These are phyloP conservation scores for Paracorniculantispora psalliotae DNA, from an alignment of 2,329 filamentous ascomycete genomes.

Conservation along the genomic window DNA sequence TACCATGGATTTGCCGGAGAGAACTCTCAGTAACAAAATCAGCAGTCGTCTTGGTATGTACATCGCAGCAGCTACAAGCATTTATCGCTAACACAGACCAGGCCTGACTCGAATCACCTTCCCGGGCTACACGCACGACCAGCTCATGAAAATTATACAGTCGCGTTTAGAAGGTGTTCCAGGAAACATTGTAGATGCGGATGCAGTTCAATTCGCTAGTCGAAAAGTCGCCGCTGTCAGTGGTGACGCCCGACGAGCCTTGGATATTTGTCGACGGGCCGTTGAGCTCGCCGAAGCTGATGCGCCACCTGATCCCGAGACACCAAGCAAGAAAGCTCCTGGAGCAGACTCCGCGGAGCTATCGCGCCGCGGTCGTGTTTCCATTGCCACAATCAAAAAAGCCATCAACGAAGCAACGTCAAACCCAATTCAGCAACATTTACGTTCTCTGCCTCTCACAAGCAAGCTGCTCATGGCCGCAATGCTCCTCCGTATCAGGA, in stretches of 20 bases:
- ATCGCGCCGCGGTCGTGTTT: constrained; percentile 56
- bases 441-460: constrained; percentile 74
- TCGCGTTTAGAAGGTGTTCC: constrained; percentile 87
- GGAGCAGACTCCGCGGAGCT: constrained; percentile 24
- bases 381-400: constrained; percentile 86
- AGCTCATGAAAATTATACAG: constrained; percentile 95
- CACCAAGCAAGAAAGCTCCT: constrained; percentile 53
- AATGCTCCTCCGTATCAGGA: constrained; percentile 69
- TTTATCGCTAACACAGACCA: constrained; percentile 34
- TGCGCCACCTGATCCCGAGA: constrained; percentile 43
- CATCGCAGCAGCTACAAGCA: not conserved
- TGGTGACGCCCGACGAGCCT: constrained; percentile 83
- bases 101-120: constrained; percentile 92
- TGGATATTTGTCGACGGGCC: constrained; percentile 92
- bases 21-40: constrained; percentile 97
- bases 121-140: constrained; percentile 92
- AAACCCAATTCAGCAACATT: constrained; percentile 83
- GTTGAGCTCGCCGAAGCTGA: constrained; percentile 91
- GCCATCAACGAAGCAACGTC: constrained; percentile 94
- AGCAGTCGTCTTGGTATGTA: constrained; percentile 70
- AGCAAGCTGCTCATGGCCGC: constrained; percentile 84
- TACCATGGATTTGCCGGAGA: constrained; percentile 96
- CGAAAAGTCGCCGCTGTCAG: constrained; percentile 95
- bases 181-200: constrained; percentile 82
- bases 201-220: constrained; percentile 93